Evolutionary conservation across 805 yeast species (phyloP).

Genomic region (Spathaspora passalidarum): DNA sequence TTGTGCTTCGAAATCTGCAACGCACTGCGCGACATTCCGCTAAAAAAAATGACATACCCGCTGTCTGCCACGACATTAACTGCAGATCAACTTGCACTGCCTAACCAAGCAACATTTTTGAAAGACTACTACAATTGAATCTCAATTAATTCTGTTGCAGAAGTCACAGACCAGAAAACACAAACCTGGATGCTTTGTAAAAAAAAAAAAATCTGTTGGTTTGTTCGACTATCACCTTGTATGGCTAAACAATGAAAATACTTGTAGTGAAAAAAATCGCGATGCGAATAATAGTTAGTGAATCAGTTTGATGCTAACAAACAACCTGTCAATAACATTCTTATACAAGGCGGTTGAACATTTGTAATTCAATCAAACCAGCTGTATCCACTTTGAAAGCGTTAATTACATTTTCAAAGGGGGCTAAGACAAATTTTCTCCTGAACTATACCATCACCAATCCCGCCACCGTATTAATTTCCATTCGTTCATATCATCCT

Average conservation of each 20-base stretch:
- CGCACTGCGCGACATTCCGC: background rate
- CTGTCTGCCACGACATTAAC: too few species aligned
- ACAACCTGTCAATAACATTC: background rate
- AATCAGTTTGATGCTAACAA: background rate
- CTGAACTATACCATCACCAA: background rate
- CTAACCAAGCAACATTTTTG: too few species aligned
- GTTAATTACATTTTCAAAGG: background rate
- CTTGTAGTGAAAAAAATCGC: background rate
- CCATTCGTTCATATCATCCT: background rate
- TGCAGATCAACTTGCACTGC: too few species aligned
- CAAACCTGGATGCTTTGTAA: too few species aligned
- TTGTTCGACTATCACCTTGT: too few species aligned
- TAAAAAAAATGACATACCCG: too few species aligned
- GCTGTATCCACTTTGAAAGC: background rate
- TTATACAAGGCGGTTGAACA: background rate
- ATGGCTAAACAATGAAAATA: too few species aligned
- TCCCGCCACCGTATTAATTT: background rate
- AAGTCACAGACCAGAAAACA: too few species aligned
- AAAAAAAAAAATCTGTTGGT: too few species aligned
- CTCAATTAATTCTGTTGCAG: too few species aligned
- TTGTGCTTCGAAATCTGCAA: background rate
- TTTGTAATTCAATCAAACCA: background rate
- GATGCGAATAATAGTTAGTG: background rate
- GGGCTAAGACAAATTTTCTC: background rate
- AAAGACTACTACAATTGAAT: too few species aligned